A percentile compares a stretch with the other conserved stretches of the same genome.
phyloP scores from a whole-genome alignment of 2,329 filamentous ascomycete genomes.

The Fusarium devonianum region DNA sequence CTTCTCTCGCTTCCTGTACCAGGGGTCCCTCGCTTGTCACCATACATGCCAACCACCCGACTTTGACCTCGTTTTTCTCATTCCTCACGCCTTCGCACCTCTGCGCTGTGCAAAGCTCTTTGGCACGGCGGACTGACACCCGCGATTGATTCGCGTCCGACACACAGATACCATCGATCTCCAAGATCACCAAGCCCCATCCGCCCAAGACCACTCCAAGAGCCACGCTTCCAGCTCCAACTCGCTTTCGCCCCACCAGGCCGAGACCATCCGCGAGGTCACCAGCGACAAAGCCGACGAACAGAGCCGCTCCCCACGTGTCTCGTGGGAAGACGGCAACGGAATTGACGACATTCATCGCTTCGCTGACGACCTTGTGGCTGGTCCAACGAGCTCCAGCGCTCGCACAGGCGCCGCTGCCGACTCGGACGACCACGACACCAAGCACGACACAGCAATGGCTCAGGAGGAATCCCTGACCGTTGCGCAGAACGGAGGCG shows the following conservation, averaged over 20 bases:
- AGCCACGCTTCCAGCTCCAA: conserved; percentile 50
- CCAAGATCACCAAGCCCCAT: conserved; percentile 82
- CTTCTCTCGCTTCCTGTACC: conserved; percentile 12
- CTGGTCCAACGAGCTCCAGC: conserved; percentile 47
- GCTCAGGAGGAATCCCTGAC: conserved; percentile 65
- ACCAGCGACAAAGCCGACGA: conserved; percentile 79
- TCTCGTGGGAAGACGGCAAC: conserved; percentile 59
- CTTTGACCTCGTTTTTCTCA: conserved; percentile 28
- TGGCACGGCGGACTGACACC: conserved; percentile 30
- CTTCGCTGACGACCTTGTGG: conserved; percentile 54
- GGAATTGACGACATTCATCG: conserved; percentile 54
- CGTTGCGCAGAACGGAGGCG: conserved; percentile 67
- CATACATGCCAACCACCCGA: conserved; percentile 41
- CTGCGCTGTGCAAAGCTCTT: conserved; percentile 2
- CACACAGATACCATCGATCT: conserved; percentile 88
- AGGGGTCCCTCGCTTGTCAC: conserved; percentile 28
- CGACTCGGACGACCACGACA: conserved; percentile 18
- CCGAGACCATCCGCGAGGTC: conserved; percentile 81
- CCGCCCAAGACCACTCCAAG: conserved; percentile 78
- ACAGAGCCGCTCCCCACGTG: conserved; percentile 67
- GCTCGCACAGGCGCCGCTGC: conserved; percentile 17
- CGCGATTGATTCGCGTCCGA: conserved; percentile 14
- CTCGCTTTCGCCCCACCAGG: conserved; percentile 80
- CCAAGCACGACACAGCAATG: conserved; percentile 40
- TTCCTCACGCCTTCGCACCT: conserved; percentile 17